Evolutionary conservation across 805 yeast genomes (phyloP), one percentile per base, ranked within the genome.

Genomic region (Suhomyces faveliae): DNA sequence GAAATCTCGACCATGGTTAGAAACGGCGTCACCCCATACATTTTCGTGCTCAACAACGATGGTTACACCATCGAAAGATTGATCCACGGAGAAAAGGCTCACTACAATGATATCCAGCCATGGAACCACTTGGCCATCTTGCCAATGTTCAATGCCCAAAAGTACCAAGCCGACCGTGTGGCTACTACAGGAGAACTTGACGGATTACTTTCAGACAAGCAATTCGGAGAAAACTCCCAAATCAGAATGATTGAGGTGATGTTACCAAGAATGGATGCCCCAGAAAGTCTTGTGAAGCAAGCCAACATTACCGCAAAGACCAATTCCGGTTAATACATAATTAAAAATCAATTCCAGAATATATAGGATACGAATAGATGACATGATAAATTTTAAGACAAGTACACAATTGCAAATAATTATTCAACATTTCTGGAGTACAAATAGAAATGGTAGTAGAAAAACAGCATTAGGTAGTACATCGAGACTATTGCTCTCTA

Each of bases 1-100:
- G 86, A 85, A 64, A 81, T 84, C 62, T 80, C 86, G 47, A 83
- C 87, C 54, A 77, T 82, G 78, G 73, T 81, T 62, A 79, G 83
- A 67, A 80, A 85, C 84, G 76, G 77, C 51, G 73, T 81, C 59
- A 81, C 76, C 53, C 88, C 88, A 59, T 84, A 84, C 70, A 67
- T 84, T 61, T 84, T 84, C 62, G 80, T 84, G 27, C 74, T 84
- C 63, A 84, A 84, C 73, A 84, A 84, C 69, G 80, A 77, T 54
- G 89, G 89, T 66, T 84, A 84, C 74, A 84, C 89, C 58, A 84
- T 84, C 62, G 89, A 84, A 70, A 80, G 83, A 70, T 76, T 84
- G 70, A 83, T 84, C 56, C 89, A 84, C 70, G 89, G 89, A 64
- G 79, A 72, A 57, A 70, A 70, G 24, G 87, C 87, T 43, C 67